phyloP scores from a whole-genome alignment of 371 early-diverging fungal species.

The Enterospora canceri region DNA sequence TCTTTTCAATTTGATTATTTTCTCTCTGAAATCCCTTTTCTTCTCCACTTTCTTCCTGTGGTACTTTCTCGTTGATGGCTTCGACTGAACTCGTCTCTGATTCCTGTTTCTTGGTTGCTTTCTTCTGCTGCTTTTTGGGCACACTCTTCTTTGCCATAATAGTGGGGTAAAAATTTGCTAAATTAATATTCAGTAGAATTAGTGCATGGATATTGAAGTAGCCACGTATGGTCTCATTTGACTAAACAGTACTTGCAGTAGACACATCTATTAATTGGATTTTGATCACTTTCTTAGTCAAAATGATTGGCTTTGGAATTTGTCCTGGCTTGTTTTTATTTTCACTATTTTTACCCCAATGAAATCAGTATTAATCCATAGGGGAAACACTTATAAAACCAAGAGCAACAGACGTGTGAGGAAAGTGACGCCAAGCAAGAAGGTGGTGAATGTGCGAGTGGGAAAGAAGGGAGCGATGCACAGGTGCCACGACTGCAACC shows the following conservation, averaged over 20 bases:
- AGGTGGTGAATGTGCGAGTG: constrained; percentile 27
- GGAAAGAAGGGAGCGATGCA: constrained; percentile 50
- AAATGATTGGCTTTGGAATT: too few species aligned
- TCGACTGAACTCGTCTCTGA: neutral
- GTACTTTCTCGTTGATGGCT: neutral
- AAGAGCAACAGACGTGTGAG: constrained; percentile 43
- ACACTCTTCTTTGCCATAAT: neutral
- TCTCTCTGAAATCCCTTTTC: neutral
- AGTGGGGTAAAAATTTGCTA: too few species aligned
- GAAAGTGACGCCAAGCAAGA: constrained; percentile 33
- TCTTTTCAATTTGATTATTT: neutral
- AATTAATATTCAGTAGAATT: too few species aligned
- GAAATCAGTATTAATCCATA: constrained; percentile 14
- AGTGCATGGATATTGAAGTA: too few species aligned
- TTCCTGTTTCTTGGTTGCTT: neutral
- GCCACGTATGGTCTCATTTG: too few species aligned
- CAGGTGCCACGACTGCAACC: constrained; percentile 55
- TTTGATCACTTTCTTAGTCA: too few species aligned
- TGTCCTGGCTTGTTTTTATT: too few species aligned
- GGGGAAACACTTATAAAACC: constrained; percentile 50
- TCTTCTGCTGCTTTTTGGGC: neutral
- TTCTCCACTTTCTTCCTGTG: neutral
- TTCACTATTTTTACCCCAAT: constrained; percentile 7
- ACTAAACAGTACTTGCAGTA: too few species aligned
- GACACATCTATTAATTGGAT: too few species aligned